Evolutionary conservation across 1,284 basidiomycete species (phyloP).

Genomic region (Ustilago cynodontis): DNA sequence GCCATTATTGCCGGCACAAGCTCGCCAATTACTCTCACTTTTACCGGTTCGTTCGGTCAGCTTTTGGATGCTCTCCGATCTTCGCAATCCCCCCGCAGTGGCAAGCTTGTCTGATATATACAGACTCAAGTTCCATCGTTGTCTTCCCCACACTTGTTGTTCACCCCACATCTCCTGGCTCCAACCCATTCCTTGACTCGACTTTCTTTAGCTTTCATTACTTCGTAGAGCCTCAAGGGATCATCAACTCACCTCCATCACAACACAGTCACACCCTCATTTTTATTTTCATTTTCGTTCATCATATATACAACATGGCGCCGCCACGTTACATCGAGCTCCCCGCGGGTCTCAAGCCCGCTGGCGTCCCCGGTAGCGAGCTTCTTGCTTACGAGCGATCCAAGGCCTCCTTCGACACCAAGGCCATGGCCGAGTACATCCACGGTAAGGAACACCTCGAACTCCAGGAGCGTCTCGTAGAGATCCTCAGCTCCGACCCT

Average conservation of each 20-base stretch:
- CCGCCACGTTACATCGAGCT: slow-evolving; percentile 50
- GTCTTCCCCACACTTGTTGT: background rate
- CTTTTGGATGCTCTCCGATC: slow-evolving; percentile 3
- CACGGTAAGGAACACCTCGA: slow-evolving; percentile 61
- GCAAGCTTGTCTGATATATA: slow-evolving; percentile 17
- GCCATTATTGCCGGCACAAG: background rate
- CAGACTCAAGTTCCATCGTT: background rate
- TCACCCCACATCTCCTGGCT: background rate
- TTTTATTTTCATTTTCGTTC: background rate
- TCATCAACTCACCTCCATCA: background rate
- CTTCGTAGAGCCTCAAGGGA: background rate
- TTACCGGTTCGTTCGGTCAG: slow-evolving; percentile 19
- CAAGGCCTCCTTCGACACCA: slow-evolving; percentile 63
- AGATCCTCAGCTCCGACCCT: slow-evolving; percentile 75
- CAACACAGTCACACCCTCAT: background rate
- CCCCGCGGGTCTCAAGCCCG: slow-evolving; percentile 62
- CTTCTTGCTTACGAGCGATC: slow-evolving; percentile 60
- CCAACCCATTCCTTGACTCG: background rate
- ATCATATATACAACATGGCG: slow-evolving; percentile 25
- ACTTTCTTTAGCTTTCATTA: background rate
- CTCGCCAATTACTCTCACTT: slow-evolving; percentile 2
- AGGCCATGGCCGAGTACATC: slow-evolving; percentile 62
- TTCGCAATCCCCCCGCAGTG: slow-evolving; percentile 9
- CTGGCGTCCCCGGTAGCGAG: slow-evolving; percentile 56
- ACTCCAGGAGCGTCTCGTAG: slow-evolving; percentile 73